Percentiles rank a stretch among this genome's conserved stretches.
Evolutionary conservation across 352 stramenopile species (phyloP).

Genomic region (Elongisporangium senticosum): DNA sequence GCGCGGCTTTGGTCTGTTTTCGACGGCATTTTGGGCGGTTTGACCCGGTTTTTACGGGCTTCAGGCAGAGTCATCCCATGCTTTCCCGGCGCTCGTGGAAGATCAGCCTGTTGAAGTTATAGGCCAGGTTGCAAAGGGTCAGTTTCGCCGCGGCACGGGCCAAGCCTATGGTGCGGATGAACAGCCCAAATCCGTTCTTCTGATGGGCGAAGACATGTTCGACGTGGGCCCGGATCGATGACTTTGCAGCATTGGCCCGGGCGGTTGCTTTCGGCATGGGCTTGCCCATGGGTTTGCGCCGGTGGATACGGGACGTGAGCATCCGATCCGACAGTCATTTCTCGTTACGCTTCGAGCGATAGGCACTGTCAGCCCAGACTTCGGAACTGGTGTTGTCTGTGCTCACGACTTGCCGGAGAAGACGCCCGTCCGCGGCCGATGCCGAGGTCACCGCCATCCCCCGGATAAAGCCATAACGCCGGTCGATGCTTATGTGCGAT

Average conservation of each 20-base stretch:
- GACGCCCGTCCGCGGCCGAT: constrained; percentile 3
- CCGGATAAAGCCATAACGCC: constrained; percentile 5
- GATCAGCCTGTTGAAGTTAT: constrained; percentile 6
- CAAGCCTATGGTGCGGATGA: constrained; percentile 5
- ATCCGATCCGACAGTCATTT: constrained; percentile 5
- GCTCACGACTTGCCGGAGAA: constrained; percentile 5
- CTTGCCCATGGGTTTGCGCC: constrained; percentile 4
- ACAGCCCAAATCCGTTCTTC: constrained; percentile 5
- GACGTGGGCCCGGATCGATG: constrained; percentile 4
- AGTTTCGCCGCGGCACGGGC: constrained; percentile 4
- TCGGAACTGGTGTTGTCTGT: constrained; percentile 5
- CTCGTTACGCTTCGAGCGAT: constrained; percentile 5
- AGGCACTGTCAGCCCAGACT: constrained; percentile 5
- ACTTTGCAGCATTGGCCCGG: constrained; percentile 5
- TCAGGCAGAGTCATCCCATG: constrained; percentile 5
- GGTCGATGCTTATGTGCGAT: constrained; percentile 5
- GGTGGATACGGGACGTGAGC: constrained; percentile 4
- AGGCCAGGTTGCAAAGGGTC: constrained; percentile 5
- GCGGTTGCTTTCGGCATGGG: constrained; percentile 4
- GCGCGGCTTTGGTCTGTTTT: constrained; percentile 5
- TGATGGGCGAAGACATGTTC: constrained; percentile 5
- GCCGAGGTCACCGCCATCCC: constrained; percentile 4
- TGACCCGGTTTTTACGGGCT: constrained; percentile 5
- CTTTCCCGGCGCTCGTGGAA: constrained; percentile 4
- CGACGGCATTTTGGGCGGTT: constrained; percentile 5